Evolutionary conservation across 2,329 filamentous ascomycete genomes (phyloP), one percentile per base, ranked within the genome.

Genomic region (Xylariaceae sp.): DNA sequence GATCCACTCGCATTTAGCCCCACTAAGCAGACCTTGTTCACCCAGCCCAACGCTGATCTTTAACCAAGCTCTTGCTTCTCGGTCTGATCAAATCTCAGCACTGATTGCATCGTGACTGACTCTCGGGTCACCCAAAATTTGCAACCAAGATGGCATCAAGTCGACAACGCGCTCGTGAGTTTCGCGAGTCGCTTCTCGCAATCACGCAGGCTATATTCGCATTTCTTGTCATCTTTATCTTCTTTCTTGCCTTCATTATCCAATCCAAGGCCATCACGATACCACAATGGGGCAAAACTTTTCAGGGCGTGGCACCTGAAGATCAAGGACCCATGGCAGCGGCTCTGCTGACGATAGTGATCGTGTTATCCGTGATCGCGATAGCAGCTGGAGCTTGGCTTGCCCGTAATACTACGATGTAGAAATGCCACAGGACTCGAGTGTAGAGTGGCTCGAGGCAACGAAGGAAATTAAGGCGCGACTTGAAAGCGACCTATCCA

Each of bases 211-310:
- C 49, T 2, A 39, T 53, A 27, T 58, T 58, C 27, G 54, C 54
- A 2, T 15, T 49, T 18, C 27, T 54, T 44, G 35, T 58, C 17
- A 42, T 58, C 39, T 27, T 53, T 42, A 32, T 56, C 19, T 58
- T 58, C 45, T 12, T 56, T 11, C 49, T 58, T 7, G 51, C 54
- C 36, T 56, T 56, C 6, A 49, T 53, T 31, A 56, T 58, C 36
- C 52, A 56, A 39, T 45, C 49, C 27, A 45, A 32, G 6, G 49
- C 17, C 11, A 57, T 55, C 19, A 12, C 19, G 1, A 15, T 58
- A 15, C 56, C 56, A 11, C 30, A 44, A 19, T 58, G 56, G 56
- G 49, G 51, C 18, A 48, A 44, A 32, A 58, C 56, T 15, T 58
- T 56, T 30, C 55, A 58, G 46, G 53, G 53, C 19, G 49, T 44